These are phyloP conservation scores for Dictyostelium discoideum DNA, from an alignment of 78 protist species.

Conservation along the genomic window DNA sequence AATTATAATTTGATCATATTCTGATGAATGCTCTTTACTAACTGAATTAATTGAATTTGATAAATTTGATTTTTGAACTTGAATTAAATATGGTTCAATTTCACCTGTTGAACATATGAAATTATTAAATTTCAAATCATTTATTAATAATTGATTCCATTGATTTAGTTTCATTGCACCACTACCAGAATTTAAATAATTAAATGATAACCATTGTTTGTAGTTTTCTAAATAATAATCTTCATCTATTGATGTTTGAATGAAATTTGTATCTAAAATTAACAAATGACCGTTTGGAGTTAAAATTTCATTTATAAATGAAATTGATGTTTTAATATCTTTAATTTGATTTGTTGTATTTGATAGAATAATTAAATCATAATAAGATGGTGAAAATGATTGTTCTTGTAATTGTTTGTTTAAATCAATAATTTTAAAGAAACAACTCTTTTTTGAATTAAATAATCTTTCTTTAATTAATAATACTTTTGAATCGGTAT, in stretches of 20 bases:
- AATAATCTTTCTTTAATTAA: not conserved
- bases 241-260: not conserved
- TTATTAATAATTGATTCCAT: not conserved
- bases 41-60: not conserved
- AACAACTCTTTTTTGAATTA: not conserved
- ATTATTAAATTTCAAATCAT: not conserved
- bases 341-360: not conserved
- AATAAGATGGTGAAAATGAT: not conserved
- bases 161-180: not conserved
- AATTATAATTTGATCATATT: not conserved
- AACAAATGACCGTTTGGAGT: not conserved
- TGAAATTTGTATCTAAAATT: not conserved
- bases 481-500: not conserved
- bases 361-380: not conserved
- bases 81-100: not conserved
- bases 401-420: not conserved
- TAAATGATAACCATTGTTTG: not conserved
- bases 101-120: not conserved
- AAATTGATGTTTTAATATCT: not conserved
- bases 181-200: not conserved
- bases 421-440: not conserved
- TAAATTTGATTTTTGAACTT: not conserved
- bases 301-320: not conserved
- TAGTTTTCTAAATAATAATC: not conserved
- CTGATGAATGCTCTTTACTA: not conserved